A percentile compares a stretch with the other conserved stretches of the same genome.
phyloP scores from a whole-genome alignment of 208 protist genomes.

The Trypanosoma avium region DNA sequence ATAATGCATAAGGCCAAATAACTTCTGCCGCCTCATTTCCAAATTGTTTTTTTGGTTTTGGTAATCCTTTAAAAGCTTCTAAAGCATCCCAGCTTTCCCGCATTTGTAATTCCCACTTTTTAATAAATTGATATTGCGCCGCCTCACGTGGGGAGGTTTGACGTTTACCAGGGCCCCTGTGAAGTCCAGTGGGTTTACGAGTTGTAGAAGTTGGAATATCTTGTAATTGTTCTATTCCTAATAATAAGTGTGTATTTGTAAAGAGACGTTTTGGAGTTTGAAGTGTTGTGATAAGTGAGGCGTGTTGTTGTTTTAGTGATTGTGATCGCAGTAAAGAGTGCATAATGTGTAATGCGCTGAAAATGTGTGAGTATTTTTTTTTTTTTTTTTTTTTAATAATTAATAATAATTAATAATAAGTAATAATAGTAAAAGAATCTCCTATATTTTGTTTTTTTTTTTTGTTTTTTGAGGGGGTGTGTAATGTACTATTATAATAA shows the following conservation, averaged over 20 bases:
- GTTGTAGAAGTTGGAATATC: slow-evolving; percentile 85
- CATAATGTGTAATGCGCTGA: no score
- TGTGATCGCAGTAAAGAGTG: no score
- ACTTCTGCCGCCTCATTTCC: slow-evolving; percentile 90
- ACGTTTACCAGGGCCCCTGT: slow-evolving; percentile 84
- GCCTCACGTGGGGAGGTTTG: slow-evolving; percentile 77
- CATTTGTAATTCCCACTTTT: slow-evolving; percentile 85
- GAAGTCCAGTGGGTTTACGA: slow-evolving; percentile 72
- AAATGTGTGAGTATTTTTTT: no score
- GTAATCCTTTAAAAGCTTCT: slow-evolving; percentile 86
- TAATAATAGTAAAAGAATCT: no score
- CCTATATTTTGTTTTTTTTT: no score
- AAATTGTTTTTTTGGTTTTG: slow-evolving; percentile 86
- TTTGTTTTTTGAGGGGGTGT: no score
- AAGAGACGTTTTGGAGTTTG: no score
- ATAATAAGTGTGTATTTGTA: slow-evolving; percentile 31
- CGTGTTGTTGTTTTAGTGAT: no score
- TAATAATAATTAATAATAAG: no score
- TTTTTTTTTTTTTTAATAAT: no score
- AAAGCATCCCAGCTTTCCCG: slow-evolving; percentile 80
- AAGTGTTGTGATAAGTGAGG: no score
- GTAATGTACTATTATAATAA: no score
- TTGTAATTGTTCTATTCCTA: slow-evolving; percentile 82
- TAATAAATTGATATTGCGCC: slow-evolving; percentile 80
- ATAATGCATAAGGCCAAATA: slow-evolving; percentile 85